These are phyloP conservation scores for Candida piceae DNA, from an alignment of 805 yeast genomes.

Conservation along the genomic window DNA sequence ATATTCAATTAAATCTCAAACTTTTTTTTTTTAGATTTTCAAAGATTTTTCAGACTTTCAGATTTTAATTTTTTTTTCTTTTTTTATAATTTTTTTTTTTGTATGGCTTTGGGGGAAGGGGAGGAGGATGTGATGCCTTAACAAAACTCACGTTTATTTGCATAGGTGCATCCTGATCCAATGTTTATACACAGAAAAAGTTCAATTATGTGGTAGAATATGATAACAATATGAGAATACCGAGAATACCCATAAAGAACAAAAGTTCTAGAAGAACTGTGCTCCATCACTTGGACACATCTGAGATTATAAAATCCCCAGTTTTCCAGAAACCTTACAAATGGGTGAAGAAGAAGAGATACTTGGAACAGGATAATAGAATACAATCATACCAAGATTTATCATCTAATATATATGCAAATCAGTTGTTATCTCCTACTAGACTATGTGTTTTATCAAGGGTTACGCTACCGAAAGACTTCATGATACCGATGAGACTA, in stretches of 20 bases:
- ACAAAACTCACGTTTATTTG: too few relatives aligned
- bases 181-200: too few relatives aligned
- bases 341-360: slow-evolving; percentile 16
- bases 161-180: too few relatives aligned
- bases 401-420: slow-evolving; percentile 34
- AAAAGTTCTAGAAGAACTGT: neutral
- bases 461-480: slow-evolving; percentile 37
- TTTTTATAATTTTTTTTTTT: too few relatives aligned
- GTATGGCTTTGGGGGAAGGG: too few relatives aligned
- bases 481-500: slow-evolving; percentile 31
- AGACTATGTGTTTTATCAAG: slow-evolving; percentile 23
- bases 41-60: too few relatives aligned
- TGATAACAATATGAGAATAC: slow-evolving; percentile 8
- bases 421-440: slow-evolving; percentile 35
- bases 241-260: slow-evolving; percentile 3
- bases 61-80: too few relatives aligned
- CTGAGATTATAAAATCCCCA: slow-evolving; percentile 10
- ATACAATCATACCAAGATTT: slow-evolving; percentile 21
- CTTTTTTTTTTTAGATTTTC: too few relatives aligned
- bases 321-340: slow-evolving; percentile 21
- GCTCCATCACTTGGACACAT: neutral
- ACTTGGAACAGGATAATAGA: slow-evolving; percentile 10
- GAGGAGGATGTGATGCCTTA: too few relatives aligned
- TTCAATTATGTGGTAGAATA: too few relatives aligned
- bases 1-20: too few relatives aligned